phyloP scores from a whole-genome alignment of 257 asterid genomes.

The Solanum paucissectum region DNA sequence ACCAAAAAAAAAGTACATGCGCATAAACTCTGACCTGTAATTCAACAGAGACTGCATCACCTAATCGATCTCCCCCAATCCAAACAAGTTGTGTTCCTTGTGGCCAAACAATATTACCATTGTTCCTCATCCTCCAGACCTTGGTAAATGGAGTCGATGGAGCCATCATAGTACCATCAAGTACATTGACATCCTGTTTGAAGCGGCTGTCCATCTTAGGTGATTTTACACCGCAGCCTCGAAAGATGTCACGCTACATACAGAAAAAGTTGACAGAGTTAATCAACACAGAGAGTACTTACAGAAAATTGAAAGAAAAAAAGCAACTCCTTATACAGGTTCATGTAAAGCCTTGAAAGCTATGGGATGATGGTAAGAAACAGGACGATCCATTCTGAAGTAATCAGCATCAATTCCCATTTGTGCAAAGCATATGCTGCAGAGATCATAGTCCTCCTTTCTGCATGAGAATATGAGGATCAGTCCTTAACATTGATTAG shows the following conservation, averaged over 20 bases:
- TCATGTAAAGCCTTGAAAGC: constrained; percentile 23
- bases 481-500: neutral
- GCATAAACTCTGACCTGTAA: constrained; percentile 33
- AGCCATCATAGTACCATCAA: constrained; percentile 77
- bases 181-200: constrained; percentile 62
- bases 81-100: constrained; percentile 68
- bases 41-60: constrained; percentile 37
- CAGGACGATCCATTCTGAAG: constrained; percentile 52
- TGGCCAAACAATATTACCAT: constrained; percentile 67
- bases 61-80: constrained; percentile 78
- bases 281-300: neutral
- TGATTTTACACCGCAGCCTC: constrained; percentile 18
- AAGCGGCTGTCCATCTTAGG: constrained; percentile 60
- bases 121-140: constrained; percentile 96
- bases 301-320: neutral
- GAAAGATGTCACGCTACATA: constrained; percentile 23
- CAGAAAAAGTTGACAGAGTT: neutral
- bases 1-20: neutral
- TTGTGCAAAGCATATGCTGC: constrained; percentile 55
- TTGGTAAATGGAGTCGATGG: constrained; percentile 80
- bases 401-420: constrained; percentile 50
- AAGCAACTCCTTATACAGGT: constrained; percentile 17
- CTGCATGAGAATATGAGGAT: constrained; percentile 27
- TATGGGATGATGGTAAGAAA: constrained; percentile 14
- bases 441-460: constrained; percentile 68